A percentile compares a stretch with the other conserved stretches of the same genome.
phyloP scores from a whole-genome alignment of 108 stramenopile genomes.

The Nannochloropsis gaditana region DNA sequence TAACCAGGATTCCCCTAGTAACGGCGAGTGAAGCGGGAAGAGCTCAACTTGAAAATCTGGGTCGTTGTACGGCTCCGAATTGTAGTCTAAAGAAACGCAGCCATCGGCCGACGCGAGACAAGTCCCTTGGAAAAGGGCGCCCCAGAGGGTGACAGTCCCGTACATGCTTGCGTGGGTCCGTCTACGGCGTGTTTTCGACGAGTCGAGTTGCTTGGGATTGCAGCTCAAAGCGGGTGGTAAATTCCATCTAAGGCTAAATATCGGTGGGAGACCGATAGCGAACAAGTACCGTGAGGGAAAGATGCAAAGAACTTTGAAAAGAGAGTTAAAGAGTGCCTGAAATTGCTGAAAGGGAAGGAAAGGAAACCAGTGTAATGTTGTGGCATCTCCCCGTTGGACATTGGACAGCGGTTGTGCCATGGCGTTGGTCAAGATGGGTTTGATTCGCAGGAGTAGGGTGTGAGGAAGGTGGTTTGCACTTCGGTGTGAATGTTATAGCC shows the following conservation, averaged over 20 bases:
- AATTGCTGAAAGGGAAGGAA: slow-evolving; percentile 91
- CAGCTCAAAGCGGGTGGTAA: slow-evolving; percentile 90
- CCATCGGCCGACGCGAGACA: slow-evolving; percentile 59
- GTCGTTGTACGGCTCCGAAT: slow-evolving; percentile 40
- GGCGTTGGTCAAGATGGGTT: slow-evolving; percentile 37
- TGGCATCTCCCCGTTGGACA: slow-evolving; percentile 21
- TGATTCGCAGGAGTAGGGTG: slow-evolving; percentile 17
- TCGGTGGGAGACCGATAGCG: slow-evolving; percentile 88
- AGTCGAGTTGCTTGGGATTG: slow-evolving; percentile 93
- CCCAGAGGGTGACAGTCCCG: slow-evolving; percentile 90
- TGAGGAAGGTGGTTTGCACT: slow-evolving; percentile 3
- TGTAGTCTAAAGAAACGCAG: slow-evolving; percentile 75
- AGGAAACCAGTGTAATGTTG: slow-evolving; percentile 70
- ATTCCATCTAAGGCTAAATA: slow-evolving; percentile 93
- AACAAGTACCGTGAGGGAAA: slow-evolving; percentile 91
- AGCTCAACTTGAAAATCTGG: slow-evolving; percentile 76
- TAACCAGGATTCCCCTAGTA: slow-evolving; percentile 90
- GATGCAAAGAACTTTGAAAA: slow-evolving; percentile 95
- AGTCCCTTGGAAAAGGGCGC: slow-evolving; percentile 83
- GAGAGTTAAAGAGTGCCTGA: slow-evolving; percentile 96
- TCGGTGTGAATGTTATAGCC: slow-evolving; percentile 1
- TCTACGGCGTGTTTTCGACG: slow-evolving; percentile 65
- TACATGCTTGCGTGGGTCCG: slow-evolving; percentile 57
- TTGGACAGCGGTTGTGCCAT: slow-evolving; percentile 34
- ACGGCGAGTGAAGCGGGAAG: slow-evolving; percentile 89